Base-by-base conservation (phyloP, 2,329 filamentous ascomycete species). In the Pseudogymnoascus sp. region DNA sequence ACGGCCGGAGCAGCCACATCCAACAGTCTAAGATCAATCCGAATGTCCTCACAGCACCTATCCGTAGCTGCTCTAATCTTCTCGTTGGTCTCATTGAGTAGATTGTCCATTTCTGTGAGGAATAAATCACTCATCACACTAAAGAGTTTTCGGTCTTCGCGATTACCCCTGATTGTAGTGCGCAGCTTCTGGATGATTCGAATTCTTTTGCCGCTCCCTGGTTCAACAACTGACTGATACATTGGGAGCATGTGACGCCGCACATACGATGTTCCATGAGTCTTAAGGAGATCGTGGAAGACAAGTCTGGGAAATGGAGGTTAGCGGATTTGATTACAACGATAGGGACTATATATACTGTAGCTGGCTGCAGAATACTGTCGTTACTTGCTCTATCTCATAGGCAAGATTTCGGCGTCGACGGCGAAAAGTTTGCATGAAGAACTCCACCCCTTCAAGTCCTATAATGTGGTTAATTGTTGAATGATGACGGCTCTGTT, bases 261-360 rank as follows among this genome's bases (percentile, higher is more conserved):
- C 11, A 60, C 45, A 37, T 61, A 65, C 3, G 63, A 65, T 41
- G 63, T 45, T 33, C 58, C 58, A 28, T 65, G 64, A 37, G 58
- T 62, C 31, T 59, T 61, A 18, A 65, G 33, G 18, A 65, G 61
- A 28, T 65, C 61, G 49, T 65, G 64, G 21, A 60, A 65, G 45
- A 64, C 58, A 9, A 28, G 60, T 40, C 64, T 63, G 28, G 16
- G 12, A 35, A 40, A 45, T 16, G 11, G 1, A 38, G 35, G 8
- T 38, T 60, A 58, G 55, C 12, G 14, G 9, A 16, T 35, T 55
- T 14, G 21, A 18, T 35, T 49, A 14, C 14, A 25, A 35, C 18
- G 7, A 5, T 16, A 21, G 28, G 16, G 21, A 5, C 23, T 18
- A 11, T 7, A 62, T 31, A 52, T 64, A 65, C 63, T 65, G 61